Conservation (phyloP, 768 basidiomycete species). For the Mycena rosella region DNA sequence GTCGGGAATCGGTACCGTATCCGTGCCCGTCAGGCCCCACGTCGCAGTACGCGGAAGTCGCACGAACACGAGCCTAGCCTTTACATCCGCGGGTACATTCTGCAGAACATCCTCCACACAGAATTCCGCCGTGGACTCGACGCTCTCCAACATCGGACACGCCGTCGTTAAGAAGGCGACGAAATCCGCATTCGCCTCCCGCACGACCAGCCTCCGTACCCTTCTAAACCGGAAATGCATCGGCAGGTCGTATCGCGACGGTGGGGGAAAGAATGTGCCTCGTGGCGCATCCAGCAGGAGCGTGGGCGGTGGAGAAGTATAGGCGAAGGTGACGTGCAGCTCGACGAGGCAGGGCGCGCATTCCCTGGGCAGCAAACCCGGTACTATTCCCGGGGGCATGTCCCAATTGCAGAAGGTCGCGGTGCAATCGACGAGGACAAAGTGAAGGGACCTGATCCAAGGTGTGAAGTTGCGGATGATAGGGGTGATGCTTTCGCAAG, state of each 20-base stretch:
- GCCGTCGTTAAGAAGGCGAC: not conserved
- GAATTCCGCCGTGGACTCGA: constrained; percentile 6
- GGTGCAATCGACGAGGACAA: too few species aligned
- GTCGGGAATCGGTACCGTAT: not conserved
- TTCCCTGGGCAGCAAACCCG: not conserved
- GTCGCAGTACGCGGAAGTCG: not conserved
- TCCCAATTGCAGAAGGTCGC: not conserved
- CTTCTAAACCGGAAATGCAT: not conserved
- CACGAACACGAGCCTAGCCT: not conserved
- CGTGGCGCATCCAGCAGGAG: not conserved
- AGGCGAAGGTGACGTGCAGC: constrained; percentile 7
- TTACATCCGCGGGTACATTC: not conserved
- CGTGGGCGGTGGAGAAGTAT: constrained; percentile 6
- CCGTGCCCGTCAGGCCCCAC: constrained; percentile 1
- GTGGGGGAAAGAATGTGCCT: not conserved
- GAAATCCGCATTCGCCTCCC: constrained; percentile 3
- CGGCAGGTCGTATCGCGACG: not conserved
- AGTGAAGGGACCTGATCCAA: not conserved
- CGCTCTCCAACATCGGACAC: not conserved
- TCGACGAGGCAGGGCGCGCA: not conserved
- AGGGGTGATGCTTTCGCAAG: not conserved
- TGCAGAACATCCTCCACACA: not conserved
- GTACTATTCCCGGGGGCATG: not conserved
- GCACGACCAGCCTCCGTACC: constrained; percentile 1
- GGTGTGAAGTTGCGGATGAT: not conserved